Evolutionary conservation across 345 rosid genomes (phyloP), one percentile per base, ranked within the genome.

Genomic region (Linum trigynum): DNA sequence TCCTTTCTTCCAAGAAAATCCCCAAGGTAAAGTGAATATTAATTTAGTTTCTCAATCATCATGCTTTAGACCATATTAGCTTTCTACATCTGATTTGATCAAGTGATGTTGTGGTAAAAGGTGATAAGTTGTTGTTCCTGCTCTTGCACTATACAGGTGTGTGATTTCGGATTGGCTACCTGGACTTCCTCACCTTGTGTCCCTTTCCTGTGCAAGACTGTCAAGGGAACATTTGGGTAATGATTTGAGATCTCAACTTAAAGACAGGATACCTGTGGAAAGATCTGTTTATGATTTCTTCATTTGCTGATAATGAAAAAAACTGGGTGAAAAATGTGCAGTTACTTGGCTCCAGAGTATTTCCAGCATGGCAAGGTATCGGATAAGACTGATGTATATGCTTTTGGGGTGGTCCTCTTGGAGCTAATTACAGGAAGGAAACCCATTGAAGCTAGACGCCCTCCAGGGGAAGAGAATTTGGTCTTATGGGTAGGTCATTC

Each of bases 141-240:
- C 67, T 62, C 14, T 62, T 38, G 41, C 55, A 55, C 5, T 65
- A 42, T 79, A 62, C 81, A 92, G 98, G 69, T 92, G 72, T 92
- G 98, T 78, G 97, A 92, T 78, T 92, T 92, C 64, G 96, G 98
- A 62, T 78, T 92, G 56, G 98, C 97, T 38, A 81, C 96, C 42
- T 92, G 98, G 98, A 92, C 96, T 57, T 80, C 96, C 57, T 91
- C 96, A 39, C 97, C 97, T 32, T 92, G 94, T 0, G 84, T 84
- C 70, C 94, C 87, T 62, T 86, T 92, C 75, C 96, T 90, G 32
- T 92, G 98, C 83, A 90, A 88, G 76, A 85, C 92, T n/a, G 97
- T 92, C 42, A 92, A 92, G 82, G 98, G 98, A 70, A 92, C 98
- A 55, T 92, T 92, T 71, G 97, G 98, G 97, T 92, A 88, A 65